Evolutionary conservation across 169 alveolate species (phyloP).

Genomic region (Perkinsus chesapeaki): DNA sequence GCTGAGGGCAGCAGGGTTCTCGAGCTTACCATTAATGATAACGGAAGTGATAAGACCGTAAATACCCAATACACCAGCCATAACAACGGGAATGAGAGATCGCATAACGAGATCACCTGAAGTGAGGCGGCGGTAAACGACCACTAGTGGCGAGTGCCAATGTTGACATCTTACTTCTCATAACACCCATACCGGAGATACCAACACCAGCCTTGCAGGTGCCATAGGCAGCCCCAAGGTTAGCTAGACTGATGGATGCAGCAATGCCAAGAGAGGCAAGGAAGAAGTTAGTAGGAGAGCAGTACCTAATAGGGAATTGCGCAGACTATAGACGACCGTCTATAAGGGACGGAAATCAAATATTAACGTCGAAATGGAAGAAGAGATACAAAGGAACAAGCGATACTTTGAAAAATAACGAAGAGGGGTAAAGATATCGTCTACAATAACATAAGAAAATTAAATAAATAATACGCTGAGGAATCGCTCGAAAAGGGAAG

Average conservation of each 20-base stretch:
- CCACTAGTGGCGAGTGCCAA: background rate
- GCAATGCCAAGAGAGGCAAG: constrained; percentile 81
- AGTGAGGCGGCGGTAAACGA: background rate
- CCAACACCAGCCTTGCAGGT: constrained; percentile 84
- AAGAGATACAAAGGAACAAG: no score
- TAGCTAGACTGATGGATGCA: constrained; percentile 44
- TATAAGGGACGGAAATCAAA: no score
- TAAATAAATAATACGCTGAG: no score
- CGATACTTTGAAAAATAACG: no score
- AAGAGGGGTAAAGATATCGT: no score
- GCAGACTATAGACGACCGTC: background rate
- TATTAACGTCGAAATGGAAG: no score
- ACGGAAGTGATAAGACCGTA: constrained; percentile 81
- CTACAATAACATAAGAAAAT: no score
- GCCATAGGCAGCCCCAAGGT: constrained; percentile 81
- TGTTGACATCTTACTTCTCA: constrained; percentile 69
- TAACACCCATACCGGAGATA: constrained; percentile 79
- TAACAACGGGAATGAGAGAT: constrained; percentile 81
- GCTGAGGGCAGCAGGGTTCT: constrained; percentile 25
- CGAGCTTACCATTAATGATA: constrained; percentile 42
- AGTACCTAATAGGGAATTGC: constrained; percentile 4
- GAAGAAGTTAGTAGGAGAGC: constrained; percentile 51
- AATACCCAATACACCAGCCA: constrained; percentile 90
- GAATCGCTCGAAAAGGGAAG: background rate
- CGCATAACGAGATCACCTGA: constrained; percentile 69